Percentiles rank a stretch among this genome's conserved stretches.
Conservation (phyloP, 2,329 filamentous ascomycete genomes). For the Huntiella decipiens region DNA sequence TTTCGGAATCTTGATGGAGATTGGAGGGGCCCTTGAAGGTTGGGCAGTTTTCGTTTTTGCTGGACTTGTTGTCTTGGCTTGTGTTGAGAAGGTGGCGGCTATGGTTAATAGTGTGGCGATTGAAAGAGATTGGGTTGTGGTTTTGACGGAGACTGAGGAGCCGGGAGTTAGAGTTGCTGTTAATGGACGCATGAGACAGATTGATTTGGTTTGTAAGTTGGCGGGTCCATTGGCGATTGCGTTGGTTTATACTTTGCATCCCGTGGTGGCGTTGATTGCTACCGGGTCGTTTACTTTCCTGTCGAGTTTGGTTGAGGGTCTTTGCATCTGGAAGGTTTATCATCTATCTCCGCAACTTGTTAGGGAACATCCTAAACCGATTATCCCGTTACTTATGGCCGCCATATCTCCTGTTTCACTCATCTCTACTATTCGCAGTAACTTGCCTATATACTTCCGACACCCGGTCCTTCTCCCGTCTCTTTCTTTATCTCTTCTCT, state of each 20-base stretch:
- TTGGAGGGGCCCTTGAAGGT: not conserved
- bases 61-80: slow-evolving; percentile 33
- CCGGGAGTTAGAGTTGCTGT: slow-evolving; percentile 18
- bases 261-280: slow-evolving; percentile 26
- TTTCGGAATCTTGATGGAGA: slow-evolving; percentile 21
- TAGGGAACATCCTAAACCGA: not conserved
- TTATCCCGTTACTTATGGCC: not conserved
- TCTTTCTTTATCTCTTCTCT: slow-evolving; percentile 38
- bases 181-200: slow-evolving; percentile 42
- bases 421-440: not conserved
- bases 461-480: slow-evolving; percentile 42
- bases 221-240: slow-evolving; percentile 36
- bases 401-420: not conserved
- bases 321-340: slow-evolving; percentile 23
- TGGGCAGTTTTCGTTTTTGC: slow-evolving; percentile 16
- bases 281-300: slow-evolving; percentile 29
- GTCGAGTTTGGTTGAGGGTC: slow-evolving; percentile 32
- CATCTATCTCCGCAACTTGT: slow-evolving; percentile 13
- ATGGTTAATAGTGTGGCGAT: slow-evolving; percentile 49
- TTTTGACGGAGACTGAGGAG: slow-evolving; percentile 15
- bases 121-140: slow-evolving; percentile 50
- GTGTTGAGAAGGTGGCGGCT: slow-evolving; percentile 47
- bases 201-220: slow-evolving; percentile 41
- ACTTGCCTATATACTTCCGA: slow-evolving; percentile 26
- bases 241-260: slow-evolving; percentile 28